Conservation (phyloP, 2,329 filamentous ascomycete genomes). For the Ophiostoma novo-ulmi region DNA sequence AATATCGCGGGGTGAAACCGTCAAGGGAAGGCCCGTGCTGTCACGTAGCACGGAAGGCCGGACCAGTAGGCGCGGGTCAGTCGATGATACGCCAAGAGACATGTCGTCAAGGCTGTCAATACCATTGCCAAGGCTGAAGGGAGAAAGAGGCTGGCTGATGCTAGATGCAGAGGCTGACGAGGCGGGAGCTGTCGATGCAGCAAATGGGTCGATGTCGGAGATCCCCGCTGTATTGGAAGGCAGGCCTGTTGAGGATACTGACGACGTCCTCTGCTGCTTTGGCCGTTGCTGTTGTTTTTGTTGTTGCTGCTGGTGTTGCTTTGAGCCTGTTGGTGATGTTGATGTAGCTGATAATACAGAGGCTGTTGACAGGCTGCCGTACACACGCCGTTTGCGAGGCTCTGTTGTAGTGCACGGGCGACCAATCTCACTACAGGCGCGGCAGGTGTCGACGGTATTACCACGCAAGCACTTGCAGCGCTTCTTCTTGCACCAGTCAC, state of each 20-base stretch:
- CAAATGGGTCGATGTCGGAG: background rate
- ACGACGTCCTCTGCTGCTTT: background rate
- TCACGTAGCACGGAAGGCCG: background rate
- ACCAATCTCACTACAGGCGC: slow-evolving; percentile 27
- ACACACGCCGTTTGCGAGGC: slow-evolving; percentile 26
- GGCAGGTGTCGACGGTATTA: slow-evolving; percentile 26
- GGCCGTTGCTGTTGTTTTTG: background rate
- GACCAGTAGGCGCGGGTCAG: background rate
- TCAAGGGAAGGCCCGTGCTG: slow-evolving; percentile 2
- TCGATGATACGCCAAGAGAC: background rate
- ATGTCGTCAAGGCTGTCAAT: slow-evolving; percentile 4
- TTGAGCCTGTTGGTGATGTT: background rate
- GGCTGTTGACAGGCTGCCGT: slow-evolving; percentile 22
- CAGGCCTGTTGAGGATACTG: background rate
- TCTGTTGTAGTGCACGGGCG: slow-evolving; percentile 27
- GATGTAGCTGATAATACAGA: background rate
- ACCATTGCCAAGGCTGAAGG: slow-evolving; percentile 9
- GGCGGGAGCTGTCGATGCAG: background rate
- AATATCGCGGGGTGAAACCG: slow-evolving; percentile 14
- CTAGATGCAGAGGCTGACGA: background rate
- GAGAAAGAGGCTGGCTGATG: slow-evolving; percentile 6
- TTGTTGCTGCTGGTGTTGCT: slow-evolving; percentile 9
- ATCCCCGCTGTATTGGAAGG: background rate
- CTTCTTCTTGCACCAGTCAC: slow-evolving; percentile 30
- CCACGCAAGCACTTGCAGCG: slow-evolving; percentile 28